Percentiles rank a stretch among this genome's conserved stretches.
phyloP scores from a whole-genome alignment of 106 monocot species.

The Iris macrosiphon region DNA sequence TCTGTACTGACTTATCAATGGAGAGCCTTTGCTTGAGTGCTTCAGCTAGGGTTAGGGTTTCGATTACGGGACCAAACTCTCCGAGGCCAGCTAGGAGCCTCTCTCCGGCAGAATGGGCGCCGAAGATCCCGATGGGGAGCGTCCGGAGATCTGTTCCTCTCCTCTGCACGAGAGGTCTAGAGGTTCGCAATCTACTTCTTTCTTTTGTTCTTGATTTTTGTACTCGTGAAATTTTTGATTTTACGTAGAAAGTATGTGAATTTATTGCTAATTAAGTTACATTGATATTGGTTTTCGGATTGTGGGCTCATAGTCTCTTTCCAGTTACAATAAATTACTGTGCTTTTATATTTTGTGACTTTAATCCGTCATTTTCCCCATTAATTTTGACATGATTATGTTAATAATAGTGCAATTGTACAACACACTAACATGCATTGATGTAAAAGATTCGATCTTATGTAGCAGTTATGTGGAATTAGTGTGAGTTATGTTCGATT shows the following conservation, averaged over 20 bases:
- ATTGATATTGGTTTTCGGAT: background rate
- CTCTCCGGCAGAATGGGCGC: background rate
- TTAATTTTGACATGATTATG: no score
- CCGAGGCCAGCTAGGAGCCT: background rate
- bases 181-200: slow-evolving; percentile 3
- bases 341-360: background rate
- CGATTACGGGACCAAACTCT: background rate
- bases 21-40: slow-evolving; percentile 13
- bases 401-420: no score
- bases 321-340: background rate
- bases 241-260: background rate
- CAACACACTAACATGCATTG: no score
- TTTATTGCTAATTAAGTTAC: background rate
- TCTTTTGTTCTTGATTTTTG: background rate
- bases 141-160: background rate
- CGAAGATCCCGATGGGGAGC: background rate
- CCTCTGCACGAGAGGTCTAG: slow-evolving; percentile 2
- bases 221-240: background rate
- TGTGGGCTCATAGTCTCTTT: no score
- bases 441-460: no score
- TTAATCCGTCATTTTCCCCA: no score
- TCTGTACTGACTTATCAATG: no score
- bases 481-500: no score
- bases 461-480: no score
- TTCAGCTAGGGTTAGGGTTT: slow-evolving; percentile 9